Evolutionary conservation across 108 stramenopile species (phyloP).

Genomic region (Cylindrotheca closterium): DNA sequence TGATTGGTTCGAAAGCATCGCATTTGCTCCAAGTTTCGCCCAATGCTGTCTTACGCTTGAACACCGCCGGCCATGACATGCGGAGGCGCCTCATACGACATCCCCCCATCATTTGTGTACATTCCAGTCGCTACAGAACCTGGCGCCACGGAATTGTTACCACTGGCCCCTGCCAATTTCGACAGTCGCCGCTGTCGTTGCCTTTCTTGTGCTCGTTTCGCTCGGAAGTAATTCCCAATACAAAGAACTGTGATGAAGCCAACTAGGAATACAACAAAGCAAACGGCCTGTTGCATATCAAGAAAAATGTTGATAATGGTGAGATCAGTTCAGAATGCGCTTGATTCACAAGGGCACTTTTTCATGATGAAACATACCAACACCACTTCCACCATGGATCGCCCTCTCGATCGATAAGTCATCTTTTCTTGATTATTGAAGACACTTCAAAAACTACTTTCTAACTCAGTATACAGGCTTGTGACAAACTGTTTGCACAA

Average conservation of each 20-base stretch:
- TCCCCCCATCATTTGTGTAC: constrained; percentile 37
- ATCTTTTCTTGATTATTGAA: constrained; percentile 20
- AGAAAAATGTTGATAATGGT: constrained; percentile 4
- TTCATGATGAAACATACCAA: constrained; percentile 52
- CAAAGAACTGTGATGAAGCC: constrained; percentile 88
- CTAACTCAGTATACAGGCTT: too few relatives aligned
- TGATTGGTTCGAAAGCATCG: too few relatives aligned
- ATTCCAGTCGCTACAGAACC: constrained; percentile 24
- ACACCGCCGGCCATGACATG: constrained; percentile 32
- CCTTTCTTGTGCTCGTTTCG: constrained; percentile 87
- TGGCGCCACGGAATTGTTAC: constrained; percentile 20
- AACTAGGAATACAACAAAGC: constrained; percentile 81
- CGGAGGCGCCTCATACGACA: constrained; percentile 41
- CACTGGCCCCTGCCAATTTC: constrained; percentile 44
- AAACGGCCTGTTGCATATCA: constrained; percentile 54
- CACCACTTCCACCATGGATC: constrained; percentile 77
- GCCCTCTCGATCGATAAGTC: constrained; percentile 76
- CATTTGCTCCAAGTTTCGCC: too few relatives aligned
- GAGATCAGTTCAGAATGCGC: neutral
- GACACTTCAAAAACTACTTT: too few relatives aligned
- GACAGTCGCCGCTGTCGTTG: constrained; percentile 81
- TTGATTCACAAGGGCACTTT: neutral
- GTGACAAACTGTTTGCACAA: too few relatives aligned
- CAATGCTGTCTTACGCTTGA: too few relatives aligned
- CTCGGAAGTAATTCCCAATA: constrained; percentile 88